Evolutionary conservation across 2,329 filamentous ascomycete species (phyloP).

Genomic region (Myriosclerotinia curreyana): DNA sequence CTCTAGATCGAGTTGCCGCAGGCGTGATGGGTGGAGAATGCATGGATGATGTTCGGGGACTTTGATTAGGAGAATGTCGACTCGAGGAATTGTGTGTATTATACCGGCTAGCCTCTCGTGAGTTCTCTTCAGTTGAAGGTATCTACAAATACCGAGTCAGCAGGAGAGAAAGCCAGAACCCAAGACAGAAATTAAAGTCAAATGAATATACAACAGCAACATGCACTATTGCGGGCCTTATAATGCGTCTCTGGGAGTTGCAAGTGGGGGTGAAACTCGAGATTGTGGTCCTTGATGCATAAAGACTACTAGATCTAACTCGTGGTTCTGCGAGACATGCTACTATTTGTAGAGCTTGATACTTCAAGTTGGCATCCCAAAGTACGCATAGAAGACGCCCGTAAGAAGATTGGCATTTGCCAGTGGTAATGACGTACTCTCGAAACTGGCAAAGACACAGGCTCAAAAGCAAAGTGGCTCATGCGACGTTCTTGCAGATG

Average conservation of each 20-base stretch:
- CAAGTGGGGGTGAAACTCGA: constrained; percentile 32
- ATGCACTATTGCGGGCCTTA: constrained; percentile 28
- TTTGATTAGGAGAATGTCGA: constrained; percentile 63
- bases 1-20: constrained; percentile 65
- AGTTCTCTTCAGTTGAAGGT: constrained; percentile 56
- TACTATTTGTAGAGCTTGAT: constrained; percentile 9
- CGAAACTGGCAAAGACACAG: constrained; percentile 81
- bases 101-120: constrained; percentile 59
- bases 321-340: constrained; percentile 25
- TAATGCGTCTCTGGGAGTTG: constrained; percentile 21
- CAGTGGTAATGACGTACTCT: constrained; percentile 58
- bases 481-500: constrained; percentile 79
- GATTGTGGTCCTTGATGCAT: constrained; percentile 27
- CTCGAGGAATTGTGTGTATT: constrained; percentile 63
- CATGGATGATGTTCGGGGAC: constrained; percentile 66
- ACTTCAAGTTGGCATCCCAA: constrained; percentile 13
- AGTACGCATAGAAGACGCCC: background rate
- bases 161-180: background rate
- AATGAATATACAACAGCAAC: constrained; percentile 11
- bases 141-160: constrained; percentile 45
- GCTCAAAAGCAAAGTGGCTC: constrained; percentile 85
- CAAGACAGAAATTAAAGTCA: constrained; percentile 24
- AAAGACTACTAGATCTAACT: constrained; percentile 20
- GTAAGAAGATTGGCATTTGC: background rate
- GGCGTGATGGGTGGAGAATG: constrained; percentile 90